These are phyloP conservation scores for Eucalyptus pauciflora DNA, from an alignment of 345 rosid species.

Conservation along the genomic window DNA sequence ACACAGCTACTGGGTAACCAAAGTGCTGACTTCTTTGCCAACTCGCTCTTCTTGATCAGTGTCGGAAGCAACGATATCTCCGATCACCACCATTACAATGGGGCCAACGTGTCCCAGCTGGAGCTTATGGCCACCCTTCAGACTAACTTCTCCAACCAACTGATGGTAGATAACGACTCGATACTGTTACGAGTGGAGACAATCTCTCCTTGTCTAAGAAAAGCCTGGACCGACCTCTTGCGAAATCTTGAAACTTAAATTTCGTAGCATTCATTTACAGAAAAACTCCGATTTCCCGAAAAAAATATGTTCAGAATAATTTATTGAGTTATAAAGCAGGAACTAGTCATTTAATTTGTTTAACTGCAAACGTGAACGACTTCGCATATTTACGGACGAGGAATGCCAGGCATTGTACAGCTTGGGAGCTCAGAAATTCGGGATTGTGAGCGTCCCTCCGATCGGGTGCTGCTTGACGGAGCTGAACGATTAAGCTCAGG, in stretches of 20 bases:
- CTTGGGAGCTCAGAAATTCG: conserved; percentile 28
- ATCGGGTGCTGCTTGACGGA: conserved; percentile 13
- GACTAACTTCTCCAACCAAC: background rate
- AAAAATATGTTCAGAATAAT: background rate
- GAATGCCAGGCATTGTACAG: conserved; percentile 3
- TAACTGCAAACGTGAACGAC: background rate
- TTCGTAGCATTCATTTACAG: background rate
- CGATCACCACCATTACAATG: background rate
- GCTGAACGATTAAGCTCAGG: conserved; percentile 5
- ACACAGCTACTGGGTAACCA: background rate
- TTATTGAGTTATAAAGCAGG: background rate
- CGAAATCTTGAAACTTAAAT: background rate
- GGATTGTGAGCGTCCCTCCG: conserved; percentile 11
- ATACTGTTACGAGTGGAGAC: background rate
- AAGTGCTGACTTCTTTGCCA: background rate
- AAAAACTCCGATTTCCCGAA: background rate
- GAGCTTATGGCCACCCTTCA: background rate
- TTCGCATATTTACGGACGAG: background rate
- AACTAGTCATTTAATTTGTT: background rate
- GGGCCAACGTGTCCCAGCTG: background rate
- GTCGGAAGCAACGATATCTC: conserved; percentile 4
- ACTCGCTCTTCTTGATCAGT: background rate
- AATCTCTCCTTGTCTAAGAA: background rate
- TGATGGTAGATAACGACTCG: background rate
- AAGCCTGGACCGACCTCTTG: background rate